Conservation (phyloP, 1,284 basidiomycete species). For the Malassezia arunalokei region DNA sequence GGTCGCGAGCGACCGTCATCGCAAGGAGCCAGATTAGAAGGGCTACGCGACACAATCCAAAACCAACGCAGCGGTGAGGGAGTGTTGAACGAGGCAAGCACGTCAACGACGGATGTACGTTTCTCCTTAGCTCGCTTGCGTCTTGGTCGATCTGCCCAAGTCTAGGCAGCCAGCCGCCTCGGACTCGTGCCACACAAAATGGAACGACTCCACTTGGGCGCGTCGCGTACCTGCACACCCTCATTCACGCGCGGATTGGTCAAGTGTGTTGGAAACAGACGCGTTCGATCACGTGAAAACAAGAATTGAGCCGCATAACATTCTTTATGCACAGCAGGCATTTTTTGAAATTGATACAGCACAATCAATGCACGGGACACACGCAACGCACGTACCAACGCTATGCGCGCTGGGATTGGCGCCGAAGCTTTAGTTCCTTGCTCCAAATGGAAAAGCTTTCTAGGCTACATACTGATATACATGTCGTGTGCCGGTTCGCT, state of each 20-base stretch:
- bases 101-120: too few relatives aligned
- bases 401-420: too few relatives aligned
- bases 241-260: neutral
- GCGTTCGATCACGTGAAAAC: slow-evolving; percentile 1
- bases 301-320: neutral
- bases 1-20: too few relatives aligned
- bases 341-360: neutral
- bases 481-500: slow-evolving; percentile 19
- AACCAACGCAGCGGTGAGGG: too few relatives aligned
- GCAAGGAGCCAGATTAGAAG: too few relatives aligned
- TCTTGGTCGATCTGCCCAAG: too few relatives aligned
- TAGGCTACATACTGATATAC: slow-evolving; percentile 39
- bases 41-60: too few relatives aligned
- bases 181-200: too few relatives aligned
- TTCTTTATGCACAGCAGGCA: slow-evolving; percentile 4
- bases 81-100: too few relatives aligned
- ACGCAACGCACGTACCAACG: too few relatives aligned
- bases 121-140: too few relatives aligned
- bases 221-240: neutral
- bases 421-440: neutral
- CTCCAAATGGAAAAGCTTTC: neutral
- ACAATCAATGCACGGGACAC: neutral
- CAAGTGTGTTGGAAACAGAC: neutral
- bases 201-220: neutral
- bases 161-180: too few relatives aligned